Base-by-base conservation (phyloP, 2,329 filamentous ascomycete genomes). In the Corniculantispora saksenae region DNA sequence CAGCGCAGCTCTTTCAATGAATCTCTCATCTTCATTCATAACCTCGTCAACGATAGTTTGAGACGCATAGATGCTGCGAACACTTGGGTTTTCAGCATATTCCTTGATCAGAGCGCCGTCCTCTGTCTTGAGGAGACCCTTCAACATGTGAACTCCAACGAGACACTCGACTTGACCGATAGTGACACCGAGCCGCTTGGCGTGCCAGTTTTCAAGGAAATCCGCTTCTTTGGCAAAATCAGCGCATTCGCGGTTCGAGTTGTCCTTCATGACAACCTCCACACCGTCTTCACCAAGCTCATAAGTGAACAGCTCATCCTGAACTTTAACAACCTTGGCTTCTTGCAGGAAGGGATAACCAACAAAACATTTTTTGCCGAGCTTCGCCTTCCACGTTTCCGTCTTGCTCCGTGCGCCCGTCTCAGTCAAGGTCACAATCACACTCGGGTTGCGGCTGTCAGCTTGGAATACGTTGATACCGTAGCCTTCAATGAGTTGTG, bases 281-380 rank as follows among this genome's bases (percentile, higher is more conserved):
- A 82, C 83, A 66, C 87, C 87, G 67, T 88, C 84, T 40, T 89
- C 83, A 1, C 90, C 84, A 43, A 95, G 81, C 21, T 89, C 83
- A 73, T 97, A 99, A 71, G 91, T 91, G 75, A 98, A 98, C 32
- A 98, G 83, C 76, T 98, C 94, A 74, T 99, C 95, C 1, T 93
- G 94, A 1, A 98, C 92, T 63, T 89, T 90, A 60, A 92, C 84
- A 35, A 99, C 89, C 79, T 94, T 94, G 61, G 92, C 95, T 79
- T 99, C 96, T 71, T 97, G 92, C 68, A 99, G 80, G 80, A 97
- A 99, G 1, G 95, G 95, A 73, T 97, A 99, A 45, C 94, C 94
- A 67, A 98, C 91, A 74, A 93, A 93, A 66, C 97, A 94, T 66
- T 89, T 89, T 77, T 94, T 86, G 53, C 94, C 94, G 53, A 99